Conservation (phyloP, 2,329 filamentous ascomycete genomes). For the Talaromyces amestolkiae region DNA sequence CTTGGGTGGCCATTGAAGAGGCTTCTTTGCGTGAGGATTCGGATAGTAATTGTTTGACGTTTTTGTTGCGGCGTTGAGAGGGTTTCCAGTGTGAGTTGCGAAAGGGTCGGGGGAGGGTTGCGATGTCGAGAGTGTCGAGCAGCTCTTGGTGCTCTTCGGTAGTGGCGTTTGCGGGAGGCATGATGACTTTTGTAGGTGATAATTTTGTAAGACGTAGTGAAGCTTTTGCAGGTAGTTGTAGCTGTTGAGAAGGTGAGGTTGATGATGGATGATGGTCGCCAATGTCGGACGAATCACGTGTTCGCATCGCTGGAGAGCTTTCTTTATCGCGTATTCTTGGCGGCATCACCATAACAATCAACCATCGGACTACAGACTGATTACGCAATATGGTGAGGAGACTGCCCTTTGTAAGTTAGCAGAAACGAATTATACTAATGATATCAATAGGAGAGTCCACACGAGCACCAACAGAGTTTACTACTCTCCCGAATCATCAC, state of each 20-base stretch:
- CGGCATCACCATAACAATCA: constrained; percentile 17
- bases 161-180: constrained; percentile 63
- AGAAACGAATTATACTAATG: not conserved
- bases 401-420: not conserved
- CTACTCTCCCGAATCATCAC: constrained; percentile 93
- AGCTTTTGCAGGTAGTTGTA: not conserved
- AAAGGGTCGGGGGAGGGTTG: constrained; percentile 81
- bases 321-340: constrained; percentile 19
- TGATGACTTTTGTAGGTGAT: constrained; percentile 27
- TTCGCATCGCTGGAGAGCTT: constrained; percentile 5
- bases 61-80: constrained; percentile 95
- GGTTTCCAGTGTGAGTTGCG: constrained; percentile 89
- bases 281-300: constrained; percentile 17
- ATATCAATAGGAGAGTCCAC: constrained; percentile 73
- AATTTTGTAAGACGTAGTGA: not conserved
- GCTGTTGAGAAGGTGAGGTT: not conserved
- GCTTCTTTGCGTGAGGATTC: constrained; percentile 86
- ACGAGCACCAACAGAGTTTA: constrained; percentile 94
- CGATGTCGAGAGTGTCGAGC: constrained; percentile 88
- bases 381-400: not conserved
- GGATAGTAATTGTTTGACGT: constrained; percentile 91
- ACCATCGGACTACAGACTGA: not conserved
- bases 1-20: constrained; percentile 78
- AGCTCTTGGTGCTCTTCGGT: constrained; percentile 83
- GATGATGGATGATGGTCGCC: not conserved